These are phyloP conservation scores for Euptelea pleiosperma DNA, from an alignment of 164 flowering plant species.

Conservation along the genomic window DNA sequence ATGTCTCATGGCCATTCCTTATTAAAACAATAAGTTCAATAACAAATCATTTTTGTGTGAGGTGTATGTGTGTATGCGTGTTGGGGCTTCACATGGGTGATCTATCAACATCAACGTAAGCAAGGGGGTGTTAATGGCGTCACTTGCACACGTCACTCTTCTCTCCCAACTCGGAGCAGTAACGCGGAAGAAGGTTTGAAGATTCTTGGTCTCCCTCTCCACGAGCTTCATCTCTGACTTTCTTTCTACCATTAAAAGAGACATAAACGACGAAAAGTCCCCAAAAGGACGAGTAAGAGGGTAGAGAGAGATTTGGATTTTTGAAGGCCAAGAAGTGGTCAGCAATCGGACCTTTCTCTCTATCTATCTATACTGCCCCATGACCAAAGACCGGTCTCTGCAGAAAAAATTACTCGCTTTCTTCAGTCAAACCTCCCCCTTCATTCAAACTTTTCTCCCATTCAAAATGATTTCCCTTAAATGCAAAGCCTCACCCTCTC, in stretches of 20 bases:
- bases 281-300: neutral
- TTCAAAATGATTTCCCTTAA: slow-evolving; percentile 9
- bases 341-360: slow-evolving; percentile 26
- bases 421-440: slow-evolving; percentile 13
- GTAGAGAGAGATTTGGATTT: neutral
- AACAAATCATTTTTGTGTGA: no score
- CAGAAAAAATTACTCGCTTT: slow-evolving; percentile 11
- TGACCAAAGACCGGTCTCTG: slow-evolving; percentile 46
- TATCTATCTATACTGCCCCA: slow-evolving; percentile 7
- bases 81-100: no score
- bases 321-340: slow-evolving; percentile 28
- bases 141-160: neutral
- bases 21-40: no score
- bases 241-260: neutral
- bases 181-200: slow-evolving; percentile 34
- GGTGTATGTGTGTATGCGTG: no score
- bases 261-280: no score
- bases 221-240: neutral
- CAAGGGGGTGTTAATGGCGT: neutral
- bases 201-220: slow-evolving; percentile 12
- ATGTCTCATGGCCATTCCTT: no score
- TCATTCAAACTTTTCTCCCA: slow-evolving; percentile 24
- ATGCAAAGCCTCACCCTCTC: slow-evolving; percentile 3
- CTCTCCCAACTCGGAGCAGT: neutral
- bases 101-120: slow-evolving; percentile 2